Evolutionary conservation across 352 stramenopile species (phyloP).

Genomic region (Phytophthora citrophthora): DNA sequence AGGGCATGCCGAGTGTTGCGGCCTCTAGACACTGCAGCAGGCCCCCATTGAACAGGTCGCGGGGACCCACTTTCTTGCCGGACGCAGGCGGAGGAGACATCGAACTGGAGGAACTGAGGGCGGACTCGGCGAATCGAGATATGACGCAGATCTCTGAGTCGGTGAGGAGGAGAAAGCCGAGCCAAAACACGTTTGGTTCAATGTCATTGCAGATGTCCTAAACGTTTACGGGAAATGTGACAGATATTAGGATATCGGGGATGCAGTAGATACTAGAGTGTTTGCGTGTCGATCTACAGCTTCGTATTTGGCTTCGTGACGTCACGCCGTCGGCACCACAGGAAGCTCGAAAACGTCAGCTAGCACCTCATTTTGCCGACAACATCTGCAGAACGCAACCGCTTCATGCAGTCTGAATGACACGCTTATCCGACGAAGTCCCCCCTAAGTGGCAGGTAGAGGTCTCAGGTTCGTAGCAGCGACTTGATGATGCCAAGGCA

Average conservation of each 20-base stretch:
- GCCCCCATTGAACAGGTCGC: constrained; percentile 83
- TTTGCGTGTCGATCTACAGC: constrained; percentile 17
- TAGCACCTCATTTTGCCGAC: not conserved
- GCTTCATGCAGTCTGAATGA: too few relatives aligned
- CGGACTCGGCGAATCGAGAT: constrained; percentile 19
- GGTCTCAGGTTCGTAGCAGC: too few relatives aligned
- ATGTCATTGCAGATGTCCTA: constrained; percentile 16
- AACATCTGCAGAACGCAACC: not conserved
- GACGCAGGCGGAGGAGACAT: constrained; percentile 55
- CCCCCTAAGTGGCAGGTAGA: too few relatives aligned
- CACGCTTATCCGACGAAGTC: too few relatives aligned
- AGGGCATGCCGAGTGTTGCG: constrained; percentile 90
- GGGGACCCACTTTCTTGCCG: constrained; percentile 82
- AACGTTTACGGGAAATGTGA: not conserved
- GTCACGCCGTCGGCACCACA: constrained; percentile 19
- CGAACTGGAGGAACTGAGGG: not conserved
- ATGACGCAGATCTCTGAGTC: constrained; percentile 8
- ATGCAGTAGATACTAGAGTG: not conserved
- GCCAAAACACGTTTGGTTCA: constrained; percentile 5
- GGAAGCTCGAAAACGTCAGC: constrained; percentile 8
- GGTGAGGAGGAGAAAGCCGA: not conserved
- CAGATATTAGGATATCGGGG: constrained; percentile 5
- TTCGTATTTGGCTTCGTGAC: constrained; percentile 30
- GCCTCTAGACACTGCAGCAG: constrained; percentile 90
- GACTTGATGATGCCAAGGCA: too few relatives aligned